phyloP scores from a whole-genome alignment of 441 rosid genomes.

The Monsonia emarginata region DNA sequence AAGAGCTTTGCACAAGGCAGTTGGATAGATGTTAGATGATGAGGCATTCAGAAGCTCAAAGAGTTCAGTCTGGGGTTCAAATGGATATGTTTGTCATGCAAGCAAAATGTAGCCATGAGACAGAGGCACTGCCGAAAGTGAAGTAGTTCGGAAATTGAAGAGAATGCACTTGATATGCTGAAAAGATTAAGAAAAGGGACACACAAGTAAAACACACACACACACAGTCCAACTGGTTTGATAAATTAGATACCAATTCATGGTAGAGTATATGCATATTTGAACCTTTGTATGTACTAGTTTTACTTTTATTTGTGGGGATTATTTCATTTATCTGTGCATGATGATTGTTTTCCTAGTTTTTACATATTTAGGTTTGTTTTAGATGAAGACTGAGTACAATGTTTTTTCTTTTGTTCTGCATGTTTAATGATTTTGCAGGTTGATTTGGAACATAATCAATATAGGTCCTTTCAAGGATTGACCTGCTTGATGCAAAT shows the following conservation, averaged over 20 bases:
- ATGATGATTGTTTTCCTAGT: neutral
- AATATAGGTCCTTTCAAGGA: constrained; percentile 92
- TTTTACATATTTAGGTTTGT: neutral
- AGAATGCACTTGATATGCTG: neutral
- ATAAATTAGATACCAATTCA: neutral
- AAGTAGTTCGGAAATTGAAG: neutral
- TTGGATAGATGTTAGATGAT: neutral
- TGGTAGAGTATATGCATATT: neutral
- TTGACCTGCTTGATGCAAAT: constrained; percentile 92
- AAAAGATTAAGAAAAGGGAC: neutral
- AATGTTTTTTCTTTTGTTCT: constrained; percentile 3
- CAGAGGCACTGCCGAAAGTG: neutral
- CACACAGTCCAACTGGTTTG: neutral
- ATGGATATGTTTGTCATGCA: neutral
- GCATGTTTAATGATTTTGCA: constrained; percentile 20
- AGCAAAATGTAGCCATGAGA: neutral
- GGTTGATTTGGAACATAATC: constrained; percentile 98
- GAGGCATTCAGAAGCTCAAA: neutral
- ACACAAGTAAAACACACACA: neutral
- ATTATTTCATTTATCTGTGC: neutral
- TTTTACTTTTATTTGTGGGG: neutral
- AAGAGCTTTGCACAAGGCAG: neutral
- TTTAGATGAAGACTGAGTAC: neutral
- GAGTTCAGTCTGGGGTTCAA: neutral
- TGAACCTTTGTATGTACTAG: neutral